These are phyloP conservation scores for Plasmopara halstedii DNA, from an alignment of 352 stramenopile genomes.

Conservation along the genomic window DNA sequence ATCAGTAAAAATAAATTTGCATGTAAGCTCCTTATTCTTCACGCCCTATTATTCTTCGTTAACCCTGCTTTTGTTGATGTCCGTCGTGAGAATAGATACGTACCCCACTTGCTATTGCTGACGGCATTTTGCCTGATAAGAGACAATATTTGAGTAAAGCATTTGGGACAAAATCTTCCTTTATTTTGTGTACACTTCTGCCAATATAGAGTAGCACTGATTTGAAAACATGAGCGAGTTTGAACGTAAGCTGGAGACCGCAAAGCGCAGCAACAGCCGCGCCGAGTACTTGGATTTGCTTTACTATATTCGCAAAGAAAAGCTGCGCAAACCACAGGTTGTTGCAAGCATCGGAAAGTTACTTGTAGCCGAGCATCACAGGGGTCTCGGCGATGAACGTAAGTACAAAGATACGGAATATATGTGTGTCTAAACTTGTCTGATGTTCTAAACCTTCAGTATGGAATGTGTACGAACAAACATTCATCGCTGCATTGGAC, in stretches of 20 bases:
- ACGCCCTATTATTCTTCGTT: too few relatives aligned
- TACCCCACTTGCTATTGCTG: too few relatives aligned
- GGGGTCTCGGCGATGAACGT: slow-evolving; percentile 47
- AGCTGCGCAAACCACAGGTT: slow-evolving; percentile 36
- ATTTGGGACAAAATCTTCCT: too few relatives aligned
- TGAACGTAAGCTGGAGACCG: slow-evolving; percentile 34
- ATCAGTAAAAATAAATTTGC: too few relatives aligned
- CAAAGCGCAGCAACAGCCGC: slow-evolving; percentile 22
- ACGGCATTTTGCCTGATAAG: too few relatives aligned
- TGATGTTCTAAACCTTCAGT: slow-evolving; percentile 19
- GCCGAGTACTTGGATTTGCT: slow-evolving; percentile 40
- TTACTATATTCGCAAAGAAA: slow-evolving; percentile 48
- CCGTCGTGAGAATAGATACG: too few relatives aligned
- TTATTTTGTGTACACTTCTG: too few relatives aligned
- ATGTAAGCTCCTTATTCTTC: too few relatives aligned
- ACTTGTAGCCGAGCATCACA: slow-evolving; percentile 46
- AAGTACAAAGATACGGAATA: background rate
- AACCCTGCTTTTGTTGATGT: too few relatives aligned
- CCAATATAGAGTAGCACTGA: too few relatives aligned
- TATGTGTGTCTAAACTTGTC: slow-evolving; percentile 7
- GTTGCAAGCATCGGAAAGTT: slow-evolving; percentile 30
- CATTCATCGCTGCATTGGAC: slow-evolving; percentile 55
- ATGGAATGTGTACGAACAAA: slow-evolving; percentile 64
- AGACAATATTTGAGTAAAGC: too few relatives aligned
- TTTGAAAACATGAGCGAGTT: slow-evolving; percentile 22